Base-by-base conservation (phyloP, 805 yeast species). In the Metschnikowia arizonensis region DNA sequence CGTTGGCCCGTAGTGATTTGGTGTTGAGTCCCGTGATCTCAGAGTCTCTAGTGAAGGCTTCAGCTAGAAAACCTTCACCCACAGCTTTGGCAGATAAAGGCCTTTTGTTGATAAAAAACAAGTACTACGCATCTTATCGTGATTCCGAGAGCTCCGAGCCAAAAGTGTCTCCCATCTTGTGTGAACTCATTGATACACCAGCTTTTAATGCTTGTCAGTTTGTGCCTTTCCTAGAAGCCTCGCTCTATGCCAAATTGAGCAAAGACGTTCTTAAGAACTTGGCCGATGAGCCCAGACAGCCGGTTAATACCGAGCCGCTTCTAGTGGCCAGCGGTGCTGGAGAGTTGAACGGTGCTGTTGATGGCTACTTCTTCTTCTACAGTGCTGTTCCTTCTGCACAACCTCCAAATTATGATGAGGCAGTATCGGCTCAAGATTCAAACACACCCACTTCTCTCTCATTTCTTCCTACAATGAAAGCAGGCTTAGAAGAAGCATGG, bases 321-420 rank as follows among this genome's bases (percentile, higher is more conserved):
- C 61, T 85, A 10, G 86, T 83, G 3, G 91, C 88, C 4, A 81
- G 88, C 31, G 93, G 93, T 1, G 86, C 89, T 4, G 77, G 87
- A 34, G 91, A 84, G 48, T 62, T 85, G 53, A 84, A 85, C 58
- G 90, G 89, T 4, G 72, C 78, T 26, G 75, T 85, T n/a, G 84
- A 83, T 58, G 91, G 90, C 0, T 85, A 85, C 59, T 68, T 83
- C 34, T 71, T 83, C 30, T 80, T 82, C 38, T 85, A 84, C 60
- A 76, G 82, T 45, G 82, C 87, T 2, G 77, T 85, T 2, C 93
- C 95, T 0, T 72, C 77, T 18, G 54, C 68, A 26, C 69, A 68
- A 39, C 88, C 88, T 0, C 90, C 90, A 1, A 63, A 70, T 0
- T 83, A 83, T 54, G 73, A 72, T 11, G 66, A 62, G 33, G 53